Evolutionary conservation across 768 basidiomycete genomes (phyloP).

Genomic region (Macrocybe gigantea): DNA sequence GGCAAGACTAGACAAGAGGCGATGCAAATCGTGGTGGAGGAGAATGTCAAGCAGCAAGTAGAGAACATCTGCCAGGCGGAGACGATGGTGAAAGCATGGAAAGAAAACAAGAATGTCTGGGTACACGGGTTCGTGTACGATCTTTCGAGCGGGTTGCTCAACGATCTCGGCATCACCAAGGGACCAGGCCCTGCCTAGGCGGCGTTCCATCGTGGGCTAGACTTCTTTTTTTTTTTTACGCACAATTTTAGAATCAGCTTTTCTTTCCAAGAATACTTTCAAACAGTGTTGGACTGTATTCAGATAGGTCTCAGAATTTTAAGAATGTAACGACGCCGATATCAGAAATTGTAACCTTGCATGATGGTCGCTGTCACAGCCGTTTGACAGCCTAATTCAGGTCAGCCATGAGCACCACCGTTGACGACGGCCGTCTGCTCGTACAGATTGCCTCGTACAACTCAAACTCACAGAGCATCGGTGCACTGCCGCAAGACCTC

Average conservation of each 20-base stretch:
- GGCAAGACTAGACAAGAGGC: slow-evolving; percentile 28
- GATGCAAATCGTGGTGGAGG: slow-evolving; percentile 43
- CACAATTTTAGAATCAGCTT: no score
- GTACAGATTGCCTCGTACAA: slow-evolving; percentile 90
- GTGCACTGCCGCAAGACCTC: slow-evolving; percentile 75
- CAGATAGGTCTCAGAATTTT: no score
- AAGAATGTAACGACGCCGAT: no score
- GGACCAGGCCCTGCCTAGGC: slow-evolving; percentile 20
- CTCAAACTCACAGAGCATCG: slow-evolving; percentile 78
- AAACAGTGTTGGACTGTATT: no score
- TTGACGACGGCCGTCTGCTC: slow-evolving; percentile 33
- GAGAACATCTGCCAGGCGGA: slow-evolving; percentile 41
- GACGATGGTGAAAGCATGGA: slow-evolving; percentile 44
- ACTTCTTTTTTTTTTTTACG: no score
- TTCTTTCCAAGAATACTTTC: no score
- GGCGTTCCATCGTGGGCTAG: no score
- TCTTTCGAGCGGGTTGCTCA: slow-evolving; percentile 49
- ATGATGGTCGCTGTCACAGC: no score
- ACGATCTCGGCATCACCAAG: slow-evolving; percentile 46
- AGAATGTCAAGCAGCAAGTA: slow-evolving; percentile 56
- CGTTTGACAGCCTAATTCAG: no score
- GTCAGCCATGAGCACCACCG: background rate
- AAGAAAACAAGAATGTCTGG: slow-evolving; percentile 37
- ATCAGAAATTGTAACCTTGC: no score
- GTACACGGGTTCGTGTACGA: slow-evolving; percentile 77